A percentile compares a stretch with the other conserved stretches of the same genome.
phyloP scores from a whole-genome alignment of 2,329 filamentous ascomycete species.

The Davidsoniella neocaledoniae region DNA sequence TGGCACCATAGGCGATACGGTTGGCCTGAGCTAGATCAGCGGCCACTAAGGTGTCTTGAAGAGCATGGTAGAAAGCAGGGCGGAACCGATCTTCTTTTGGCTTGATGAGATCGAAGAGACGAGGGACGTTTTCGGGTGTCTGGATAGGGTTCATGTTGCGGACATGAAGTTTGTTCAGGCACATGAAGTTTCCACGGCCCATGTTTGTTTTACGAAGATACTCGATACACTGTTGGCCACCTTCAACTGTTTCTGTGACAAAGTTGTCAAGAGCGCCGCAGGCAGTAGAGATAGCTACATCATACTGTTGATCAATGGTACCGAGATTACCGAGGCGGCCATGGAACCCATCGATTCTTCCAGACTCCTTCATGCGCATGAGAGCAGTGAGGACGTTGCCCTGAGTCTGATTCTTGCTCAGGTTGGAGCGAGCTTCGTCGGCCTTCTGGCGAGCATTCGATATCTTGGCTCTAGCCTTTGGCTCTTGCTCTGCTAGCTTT shows the following conservation, averaged over 20 bases:
- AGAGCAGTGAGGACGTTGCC: constrained; percentile 82
- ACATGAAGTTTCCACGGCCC: constrained; percentile 91
- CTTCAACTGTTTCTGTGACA: constrained; percentile 89
- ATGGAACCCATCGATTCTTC: constrained; percentile 92
- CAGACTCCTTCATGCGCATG: constrained; percentile 90
- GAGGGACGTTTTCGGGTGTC: constrained; percentile 81
- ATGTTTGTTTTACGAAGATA: constrained; percentile 95
- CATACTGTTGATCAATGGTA: constrained; percentile 83
- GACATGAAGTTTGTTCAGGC: constrained; percentile 68
- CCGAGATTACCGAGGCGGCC: constrained; percentile 88
- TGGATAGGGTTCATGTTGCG: constrained; percentile 65
- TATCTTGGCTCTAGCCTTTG: constrained; percentile 65
- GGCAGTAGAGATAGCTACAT: constrained; percentile 95
- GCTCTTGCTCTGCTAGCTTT: constrained; percentile 59
- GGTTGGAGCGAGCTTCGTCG: constrained; percentile 80
- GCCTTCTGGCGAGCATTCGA: constrained; percentile 87
- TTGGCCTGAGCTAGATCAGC: constrained; percentile 90
- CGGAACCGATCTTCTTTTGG: constrained; percentile 75
- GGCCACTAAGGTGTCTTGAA: constrained; percentile 90
- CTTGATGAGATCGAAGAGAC: constrained; percentile 83
- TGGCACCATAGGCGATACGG: constrained; percentile 85
- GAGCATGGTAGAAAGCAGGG: constrained; percentile 85
- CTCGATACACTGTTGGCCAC: constrained; percentile 94
- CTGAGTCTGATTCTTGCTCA: constrained; percentile 80
- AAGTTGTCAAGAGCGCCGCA: constrained; percentile 87